phyloP scores from a whole-genome alignment of 2,329 filamentous ascomycete genomes.

The Podosphaera fusca region DNA sequence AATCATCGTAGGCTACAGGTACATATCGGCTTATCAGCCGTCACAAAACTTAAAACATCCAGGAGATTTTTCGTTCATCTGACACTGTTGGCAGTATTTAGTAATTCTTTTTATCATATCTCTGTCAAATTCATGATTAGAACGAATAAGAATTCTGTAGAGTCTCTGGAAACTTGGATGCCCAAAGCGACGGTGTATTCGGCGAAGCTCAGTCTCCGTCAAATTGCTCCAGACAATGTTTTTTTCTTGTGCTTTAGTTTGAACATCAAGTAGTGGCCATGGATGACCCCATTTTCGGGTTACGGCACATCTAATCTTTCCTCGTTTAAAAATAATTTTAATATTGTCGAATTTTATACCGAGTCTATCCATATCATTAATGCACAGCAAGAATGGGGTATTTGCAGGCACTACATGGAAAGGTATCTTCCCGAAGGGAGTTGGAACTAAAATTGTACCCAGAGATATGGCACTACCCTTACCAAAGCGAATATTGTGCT shows the following conservation, averaged over 20 bases:
- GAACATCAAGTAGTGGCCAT: background rate
- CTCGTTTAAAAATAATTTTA: background rate
- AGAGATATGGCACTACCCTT: background rate
- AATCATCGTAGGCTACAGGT: too few species aligned
- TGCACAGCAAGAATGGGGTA: background rate
- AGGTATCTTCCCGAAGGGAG: background rate
- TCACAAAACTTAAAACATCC: background rate
- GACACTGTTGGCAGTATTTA: background rate
- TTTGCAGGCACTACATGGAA: background rate
- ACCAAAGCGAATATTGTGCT: background rate
- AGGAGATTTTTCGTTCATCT: background rate
- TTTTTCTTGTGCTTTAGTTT: background rate
- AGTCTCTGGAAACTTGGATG: background rate
- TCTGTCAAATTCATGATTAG: background rate
- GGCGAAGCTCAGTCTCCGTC: background rate
- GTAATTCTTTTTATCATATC: background rate
- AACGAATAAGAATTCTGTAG: background rate
- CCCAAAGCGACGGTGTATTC: background rate
- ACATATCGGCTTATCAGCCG: too few species aligned
- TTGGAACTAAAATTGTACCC: background rate
- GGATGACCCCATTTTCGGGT: background rate
- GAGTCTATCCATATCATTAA: background rate
- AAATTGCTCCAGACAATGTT: background rate
- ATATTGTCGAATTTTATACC: background rate
- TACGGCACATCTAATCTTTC: background rate